Base-by-base conservation (phyloP, 1,284 basidiomycete species). In the Gymnopus androsaceus region DNA sequence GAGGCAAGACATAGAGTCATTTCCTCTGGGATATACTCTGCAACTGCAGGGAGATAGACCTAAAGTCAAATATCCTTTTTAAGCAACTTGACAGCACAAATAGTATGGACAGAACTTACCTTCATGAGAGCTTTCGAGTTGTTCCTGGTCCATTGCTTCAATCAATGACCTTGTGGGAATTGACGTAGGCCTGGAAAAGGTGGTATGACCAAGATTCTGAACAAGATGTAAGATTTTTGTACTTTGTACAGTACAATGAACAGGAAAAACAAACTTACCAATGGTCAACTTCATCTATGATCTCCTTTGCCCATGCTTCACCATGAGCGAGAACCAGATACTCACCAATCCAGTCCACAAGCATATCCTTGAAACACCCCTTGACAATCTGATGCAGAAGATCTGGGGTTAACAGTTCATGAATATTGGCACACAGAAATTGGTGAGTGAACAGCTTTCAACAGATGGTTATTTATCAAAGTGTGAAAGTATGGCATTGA, bases 71-170 rank as follows among this genome's bases (percentile, higher is more conserved):
- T 33, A 33, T 33, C 31, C 14, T 33, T 33, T 6, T 33, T 33
- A 7, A 14, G 31, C 31, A 33, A 34, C 6, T n/a, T n/a, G n/a
- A n/a, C n/a, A n/a, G 27, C 15, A 47, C 45, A 47, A n/a, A n/a
- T 47, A 25, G 12, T 1, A 12, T 33, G 31, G 6, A 33, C 31
- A n/a, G n/a, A n/a, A 33, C 31, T 7, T 54, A 67, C 66, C 63
- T 69, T 70, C 68, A 69, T 69, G 0, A 69, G 51, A 4, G 64
- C 67, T 46, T 69, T 69, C 1, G 67, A 67, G 41, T 68, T 64
- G 51, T 68, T 59, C 0, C 67, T 66, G 0, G 66, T 67, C 67
- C 67, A 68, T 38, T 70, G 68, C 28, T 61, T 63, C 62, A 69
- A 61, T 51, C 64, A 61, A 1, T 61, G 60, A 3, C 68, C 68